Evolutionary conservation across 2,329 filamentous ascomycete species (phyloP), one percentile per base, ranked within the genome.

Genomic region (Pseudogymnoascus sp.): DNA sequence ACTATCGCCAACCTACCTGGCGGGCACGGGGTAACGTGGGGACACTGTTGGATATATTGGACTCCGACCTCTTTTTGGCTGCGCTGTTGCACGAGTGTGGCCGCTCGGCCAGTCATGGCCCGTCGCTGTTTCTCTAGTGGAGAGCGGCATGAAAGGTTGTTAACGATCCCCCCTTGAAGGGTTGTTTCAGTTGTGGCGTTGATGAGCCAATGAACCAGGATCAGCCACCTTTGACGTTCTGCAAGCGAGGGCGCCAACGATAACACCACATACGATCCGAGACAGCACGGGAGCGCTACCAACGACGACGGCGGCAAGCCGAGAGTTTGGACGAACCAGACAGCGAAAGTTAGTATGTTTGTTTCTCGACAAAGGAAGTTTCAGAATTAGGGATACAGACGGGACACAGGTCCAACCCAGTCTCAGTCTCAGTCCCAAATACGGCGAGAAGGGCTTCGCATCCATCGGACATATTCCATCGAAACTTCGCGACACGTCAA

Each of bases 161-260:
- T n/a, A 15, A 33, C 6, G 47, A 33, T 53, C 33, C 28, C 47
- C n/a, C 47, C 47, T 53, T 53, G 25, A 53, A 30, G 3, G 25
- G 18, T n/a, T 33, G 47, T 53, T 53, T 53, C 47, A 53, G 47
- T 33, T 18, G 47, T 53, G 47, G 47, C 47, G 47, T 8, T 12
- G 25, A 53, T 53, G 6, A 9, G 33, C 47, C 47, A 53, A 53
- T 53, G 47, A 53, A 53, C 28, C 47, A 53, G 47, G 47, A 20
- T 53, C 43, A 33, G 25, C 47, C 47, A 33, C 25, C 47, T 33
- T 33, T 53, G 47, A 53, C 9, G 25, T 33, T 18, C 8, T 12
- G 28, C 28, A 53, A 53, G 47, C 47, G 47, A 53, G 47, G 47
- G 47, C 43, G 43, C 28, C 43, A 53, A 33, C n/a, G 2, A 33